phyloP scores from a whole-genome alignment of 305 asterid species.

The Ilex paraguariensis region DNA sequence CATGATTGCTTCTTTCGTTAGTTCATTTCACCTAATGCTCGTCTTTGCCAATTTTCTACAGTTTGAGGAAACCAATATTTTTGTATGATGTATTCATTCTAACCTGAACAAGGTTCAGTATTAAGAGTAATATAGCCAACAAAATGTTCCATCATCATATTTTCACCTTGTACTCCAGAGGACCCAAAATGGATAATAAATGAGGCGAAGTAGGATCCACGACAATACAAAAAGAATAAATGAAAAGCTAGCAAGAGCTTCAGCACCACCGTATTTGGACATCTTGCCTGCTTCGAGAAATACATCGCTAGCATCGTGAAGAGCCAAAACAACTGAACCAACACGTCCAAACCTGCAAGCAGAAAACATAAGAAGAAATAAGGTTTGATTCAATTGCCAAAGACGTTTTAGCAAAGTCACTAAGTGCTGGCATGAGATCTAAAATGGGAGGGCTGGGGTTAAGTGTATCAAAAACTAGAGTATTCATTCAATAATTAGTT shows the following conservation, averaged over 20 bases:
- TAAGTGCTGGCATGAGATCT: no score
- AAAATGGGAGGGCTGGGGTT: no score
- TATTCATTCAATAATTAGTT: not conserved
- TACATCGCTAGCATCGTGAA: constrained; percentile 90
- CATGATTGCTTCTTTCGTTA: no score
- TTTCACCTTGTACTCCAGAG: constrained; percentile 89
- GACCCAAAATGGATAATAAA: constrained; percentile 86
- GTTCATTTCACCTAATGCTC: not conserved
- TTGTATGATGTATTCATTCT: not conserved
- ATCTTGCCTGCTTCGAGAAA: constrained; percentile 90
- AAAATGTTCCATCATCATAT: not conserved
- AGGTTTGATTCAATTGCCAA: no score
- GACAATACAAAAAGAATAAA: constrained; percentile 65
- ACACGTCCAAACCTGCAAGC: constrained; percentile 76
- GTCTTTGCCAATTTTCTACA: no score
- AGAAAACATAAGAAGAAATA: constrained; percentile 12
- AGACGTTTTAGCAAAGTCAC: no score
- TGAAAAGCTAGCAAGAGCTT: constrained; percentile 70
- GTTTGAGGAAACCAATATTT: not conserved
- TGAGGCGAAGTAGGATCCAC: constrained; percentile 73
- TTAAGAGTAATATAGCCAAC: not conserved
- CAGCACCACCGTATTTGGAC: constrained; percentile 94
- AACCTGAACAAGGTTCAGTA: not conserved
- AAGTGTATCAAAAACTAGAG: not conserved
- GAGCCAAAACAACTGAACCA: constrained; percentile 84